These are phyloP conservation scores for Paramecium biaurelia DNA, from an alignment of 73 alveolate species.

Conservation along the genomic window DNA sequence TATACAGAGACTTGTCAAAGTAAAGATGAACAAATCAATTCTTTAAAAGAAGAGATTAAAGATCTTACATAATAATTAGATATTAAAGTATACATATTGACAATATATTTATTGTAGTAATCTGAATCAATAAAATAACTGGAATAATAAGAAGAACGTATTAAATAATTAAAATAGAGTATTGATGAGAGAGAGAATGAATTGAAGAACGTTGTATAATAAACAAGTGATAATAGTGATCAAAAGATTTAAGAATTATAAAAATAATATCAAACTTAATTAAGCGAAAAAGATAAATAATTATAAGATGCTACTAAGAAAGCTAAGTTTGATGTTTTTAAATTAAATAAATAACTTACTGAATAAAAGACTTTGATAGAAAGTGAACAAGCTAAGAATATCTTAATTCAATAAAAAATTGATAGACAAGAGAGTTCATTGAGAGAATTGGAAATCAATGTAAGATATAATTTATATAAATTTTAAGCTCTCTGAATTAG, in stretches of 20 bases:
- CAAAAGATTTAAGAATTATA: not conserved
- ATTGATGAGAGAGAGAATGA: not conserved
- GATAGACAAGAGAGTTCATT: not conserved
- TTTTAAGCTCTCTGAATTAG: not conserved
- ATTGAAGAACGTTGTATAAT: not conserved
- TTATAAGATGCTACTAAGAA: not conserved
- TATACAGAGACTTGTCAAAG: not conserved
- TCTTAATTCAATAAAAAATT: not conserved
- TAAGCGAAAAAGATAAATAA: not conserved
- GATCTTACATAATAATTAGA: not conserved
- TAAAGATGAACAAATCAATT: not conserved
- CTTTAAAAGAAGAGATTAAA: not conserved
- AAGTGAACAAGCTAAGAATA: not conserved
- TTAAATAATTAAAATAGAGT: not conserved
- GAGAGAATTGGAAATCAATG: not conserved
- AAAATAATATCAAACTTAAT: not conserved
- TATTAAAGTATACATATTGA: not conserved
- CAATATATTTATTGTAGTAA: not conserved
- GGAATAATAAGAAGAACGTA: not conserved
- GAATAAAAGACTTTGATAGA: not conserved
- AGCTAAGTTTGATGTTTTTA: not conserved
- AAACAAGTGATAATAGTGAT: not conserved
- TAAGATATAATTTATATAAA: not conserved
- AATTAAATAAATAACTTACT: not conserved
- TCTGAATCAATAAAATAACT: not conserved